phyloP scores from a whole-genome alignment of 805 yeast species.

The Cyberlindnera mississippiensis region DNA sequence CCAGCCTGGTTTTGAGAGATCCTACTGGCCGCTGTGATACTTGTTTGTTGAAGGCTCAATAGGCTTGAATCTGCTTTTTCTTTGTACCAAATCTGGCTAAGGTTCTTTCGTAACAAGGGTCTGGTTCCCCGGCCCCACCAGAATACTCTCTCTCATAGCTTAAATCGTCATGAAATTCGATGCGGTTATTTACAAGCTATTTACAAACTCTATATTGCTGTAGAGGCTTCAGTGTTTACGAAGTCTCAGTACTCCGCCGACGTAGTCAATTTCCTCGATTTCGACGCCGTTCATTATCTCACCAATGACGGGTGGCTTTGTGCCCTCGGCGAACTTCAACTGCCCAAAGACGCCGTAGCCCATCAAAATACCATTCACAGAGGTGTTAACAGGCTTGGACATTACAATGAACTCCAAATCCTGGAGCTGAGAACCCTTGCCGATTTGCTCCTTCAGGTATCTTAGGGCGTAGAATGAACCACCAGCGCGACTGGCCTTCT shows the following conservation, averaged over 20 bases:
- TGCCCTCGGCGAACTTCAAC: conserved; percentile 27
- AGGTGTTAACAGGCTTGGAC: conserved; percentile 38
- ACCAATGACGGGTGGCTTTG: conserved; percentile 38
- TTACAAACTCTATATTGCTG: background rate
- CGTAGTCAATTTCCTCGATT: conserved; percentile 39
- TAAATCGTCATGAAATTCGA: too few relatives aligned
- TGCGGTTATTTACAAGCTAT: too few relatives aligned
- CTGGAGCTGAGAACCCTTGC: conserved; percentile 6
- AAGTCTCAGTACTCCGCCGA: conserved; percentile 39
- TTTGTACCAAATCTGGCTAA: too few relatives aligned
- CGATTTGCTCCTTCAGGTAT: conserved; percentile 23
- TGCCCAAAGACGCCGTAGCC: conserved; percentile 31
- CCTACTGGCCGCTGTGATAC: too few relatives aligned
- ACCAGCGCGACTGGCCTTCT: conserved; percentile 27
- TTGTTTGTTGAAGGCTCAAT: too few relatives aligned
- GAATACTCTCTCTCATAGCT: too few relatives aligned
- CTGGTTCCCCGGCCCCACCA: too few relatives aligned
- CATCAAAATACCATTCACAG: conserved; percentile 30
- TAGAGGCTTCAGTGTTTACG: conserved; percentile 10
- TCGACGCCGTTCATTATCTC: conserved; percentile 37
- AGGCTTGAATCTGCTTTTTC: too few relatives aligned
- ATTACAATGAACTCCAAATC: conserved; percentile 33
- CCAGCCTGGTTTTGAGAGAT: too few relatives aligned
- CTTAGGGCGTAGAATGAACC: conserved; percentile 36
- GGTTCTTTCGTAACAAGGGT: too few relatives aligned